phyloP scores from a whole-genome alignment of 1,139 yeast species.

The Taphrina pruni region DNA sequence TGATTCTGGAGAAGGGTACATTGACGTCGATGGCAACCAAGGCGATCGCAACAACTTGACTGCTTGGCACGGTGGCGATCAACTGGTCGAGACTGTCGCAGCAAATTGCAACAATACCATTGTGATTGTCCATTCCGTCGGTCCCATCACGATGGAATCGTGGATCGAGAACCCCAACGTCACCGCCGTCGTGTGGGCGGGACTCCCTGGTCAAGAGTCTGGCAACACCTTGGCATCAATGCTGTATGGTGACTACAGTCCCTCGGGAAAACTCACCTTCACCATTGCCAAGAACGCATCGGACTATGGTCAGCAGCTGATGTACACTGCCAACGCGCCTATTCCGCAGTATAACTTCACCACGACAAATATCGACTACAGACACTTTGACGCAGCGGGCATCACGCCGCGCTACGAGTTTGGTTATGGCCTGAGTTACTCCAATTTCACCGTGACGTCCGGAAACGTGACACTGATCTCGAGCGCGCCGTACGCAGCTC shows the following conservation, averaged over 20 bases:
- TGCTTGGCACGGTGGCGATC: constrained; percentile 68
- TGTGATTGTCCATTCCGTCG: constrained; percentile 64
- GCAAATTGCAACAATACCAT: constrained; percentile 61
- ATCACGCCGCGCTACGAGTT: constrained; percentile 66
- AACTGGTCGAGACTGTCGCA: constrained; percentile 59
- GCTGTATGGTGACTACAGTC: constrained; percentile 65
- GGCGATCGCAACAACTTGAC: constrained; percentile 67
- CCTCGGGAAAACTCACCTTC: constrained; percentile 68
- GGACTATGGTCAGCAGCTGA: constrained; percentile 58
- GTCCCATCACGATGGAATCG: constrained; percentile 64
- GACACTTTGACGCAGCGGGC: constrained; percentile 62
- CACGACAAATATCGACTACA: constrained; percentile 57
- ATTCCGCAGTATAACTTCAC: constrained; percentile 56
- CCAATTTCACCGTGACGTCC: constrained; percentile 52
- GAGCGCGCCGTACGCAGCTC: constrained; percentile 26
- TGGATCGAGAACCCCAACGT: constrained; percentile 67
- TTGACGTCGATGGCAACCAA: constrained; percentile 61
- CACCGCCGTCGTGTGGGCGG: constrained; percentile 62
- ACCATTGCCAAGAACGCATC: constrained; percentile 64
- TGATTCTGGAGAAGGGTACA: constrained; percentile 65
- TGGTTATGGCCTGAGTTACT: constrained; percentile 67
- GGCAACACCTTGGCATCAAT: constrained; percentile 59
- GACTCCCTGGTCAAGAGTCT: constrained; percentile 66
- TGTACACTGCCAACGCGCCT: constrained; percentile 44
- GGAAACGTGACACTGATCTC: constrained; percentile 18